Base-by-base conservation (phyloP, 1,284 basidiomycete species). In the Cystobasidium slooffiae region DNA sequence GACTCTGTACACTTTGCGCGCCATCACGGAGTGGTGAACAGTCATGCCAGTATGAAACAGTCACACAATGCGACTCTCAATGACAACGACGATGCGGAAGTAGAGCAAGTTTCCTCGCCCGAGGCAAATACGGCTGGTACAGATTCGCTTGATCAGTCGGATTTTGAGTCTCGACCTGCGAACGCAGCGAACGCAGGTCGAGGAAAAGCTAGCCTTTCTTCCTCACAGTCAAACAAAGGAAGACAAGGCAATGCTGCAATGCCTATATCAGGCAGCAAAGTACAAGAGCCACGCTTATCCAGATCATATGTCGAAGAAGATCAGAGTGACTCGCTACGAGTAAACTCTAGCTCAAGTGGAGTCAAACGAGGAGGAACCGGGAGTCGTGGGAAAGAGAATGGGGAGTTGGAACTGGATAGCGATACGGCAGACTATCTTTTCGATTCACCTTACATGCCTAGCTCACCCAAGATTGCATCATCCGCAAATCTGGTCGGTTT, bases 131-230 rank as follows among this genome's bases (percentile, higher is more conserved):
- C 31, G 31, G 31, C 31, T 31, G 31, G 31, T 31, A 22, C 24
- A 24, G 44, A 22, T 20, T 31, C 52, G 14, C 53, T 46, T 3
- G 10, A 24, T 2, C 53, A 55, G 70, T 31, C 56, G 70, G 70
- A 52, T 73, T 73, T 73, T 73, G 62, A 73, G 18, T 44, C 39
- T 53, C 70, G 70, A 52, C 70, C 70, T 73, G 58, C 47, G 70
- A 64, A 52, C 41, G 70, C 70, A 73, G 70, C 70, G 52, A 49
- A 52, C 70, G 63, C 58, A 73, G 70, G 70, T 73, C 70, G 70
- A 44, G n/a, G 31, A 37, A 43, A 52, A 53, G 64, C 46, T 52
- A 55, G 64, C 51, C 51, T 66, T 49, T 22, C 47, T 41, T n/a
- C 31, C 24, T 31, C 14, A 4, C 49, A 6, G 5, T 16, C 18